A percentile compares a stretch with the other conserved stretches of the same genome.
Evolutionary conservation across 352 stramenopile species (phyloP).

Genomic region (Phytophthora aleatoria): DNA sequence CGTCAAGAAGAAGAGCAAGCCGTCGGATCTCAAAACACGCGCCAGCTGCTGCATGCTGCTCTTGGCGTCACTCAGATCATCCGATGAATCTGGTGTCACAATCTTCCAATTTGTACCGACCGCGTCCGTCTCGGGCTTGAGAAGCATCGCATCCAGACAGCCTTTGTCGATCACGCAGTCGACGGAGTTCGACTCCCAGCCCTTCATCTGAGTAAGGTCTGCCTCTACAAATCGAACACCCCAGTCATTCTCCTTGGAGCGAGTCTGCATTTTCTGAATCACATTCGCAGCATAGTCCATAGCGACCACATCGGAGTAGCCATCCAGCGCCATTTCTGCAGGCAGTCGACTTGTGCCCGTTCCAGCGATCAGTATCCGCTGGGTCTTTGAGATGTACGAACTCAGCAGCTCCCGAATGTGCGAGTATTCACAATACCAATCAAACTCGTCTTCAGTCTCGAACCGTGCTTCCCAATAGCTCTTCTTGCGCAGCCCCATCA

Average conservation of each 20-base stretch:
- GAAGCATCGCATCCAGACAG: conserved; percentile 61
- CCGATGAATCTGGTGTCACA: conserved; percentile 41
- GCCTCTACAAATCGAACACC: conserved; percentile 46
- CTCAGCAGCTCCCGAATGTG: conserved; percentile 47
- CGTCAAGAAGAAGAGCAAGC: conserved; percentile 50
- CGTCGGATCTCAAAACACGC: conserved; percentile 44
- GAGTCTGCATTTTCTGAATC: conserved; percentile 51
- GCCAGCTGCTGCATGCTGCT: conserved; percentile 48
- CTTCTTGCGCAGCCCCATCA: conserved; percentile 66
- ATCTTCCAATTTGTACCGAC: conserved; percentile 51
- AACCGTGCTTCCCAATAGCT: conserved; percentile 61
- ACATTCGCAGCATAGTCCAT: conserved; percentile 65
- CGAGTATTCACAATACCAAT: conserved; percentile 63
- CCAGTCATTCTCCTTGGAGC: conserved; percentile 38
- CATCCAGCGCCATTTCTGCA: conserved; percentile 51
- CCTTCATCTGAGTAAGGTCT: conserved; percentile 53
- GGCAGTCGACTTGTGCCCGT: conserved; percentile 56
- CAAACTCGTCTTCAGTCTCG: conserved; percentile 56
- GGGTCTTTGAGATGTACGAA: conserved; percentile 37
- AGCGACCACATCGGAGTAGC: conserved; percentile 48
- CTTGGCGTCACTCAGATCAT: conserved; percentile 44
- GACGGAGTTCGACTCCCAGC: conserved; percentile 38
- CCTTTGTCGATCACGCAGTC: conserved; percentile 65
- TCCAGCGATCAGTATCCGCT: conserved; percentile 45
- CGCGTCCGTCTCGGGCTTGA: conserved; percentile 52